Base-by-base conservation (phyloP, 1,284 basidiomycete genomes). In the Microbotryum saponariae region DNA sequence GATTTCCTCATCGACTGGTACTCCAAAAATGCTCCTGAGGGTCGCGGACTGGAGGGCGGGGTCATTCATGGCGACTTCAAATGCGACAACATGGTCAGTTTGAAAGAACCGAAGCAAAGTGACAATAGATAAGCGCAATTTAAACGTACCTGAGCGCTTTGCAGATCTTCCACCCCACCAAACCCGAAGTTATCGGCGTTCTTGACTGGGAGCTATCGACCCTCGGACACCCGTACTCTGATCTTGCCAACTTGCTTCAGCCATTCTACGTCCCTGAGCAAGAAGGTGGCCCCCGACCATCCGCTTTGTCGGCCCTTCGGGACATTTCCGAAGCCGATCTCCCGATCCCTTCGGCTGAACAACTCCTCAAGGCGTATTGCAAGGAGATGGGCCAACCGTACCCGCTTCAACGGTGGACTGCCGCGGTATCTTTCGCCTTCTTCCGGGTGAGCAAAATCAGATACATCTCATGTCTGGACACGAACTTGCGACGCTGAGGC, bases 21-120 rank as follows among this genome's bases (percentile, higher is more conserved):
- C 72, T 77, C 79, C 55, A 74, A 76, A 47, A 81, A 88, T 69
- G 78, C 91, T 57, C 91, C 89, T 0, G 81, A 86, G 70, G 86
- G 88, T 73, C 81, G 79, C 67, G 84, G 66, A 2, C 78, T 84
- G 56, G 82, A 88, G 45, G 71, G 72, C 10, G 73, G 77, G 6
- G 84, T 94, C 66, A 89, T 96, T 5, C 93, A 97, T 73, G 93
- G 94, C 25, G 93, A 97, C 76, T 97, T 91, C 75, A 98, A 98
- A 77, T 81, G 96, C 25, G 93, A 98, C 76, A 98, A 97, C 74
- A 75, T 97, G 55, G 72, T 73, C 1, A 6, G 70, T 70, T 47
- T n/a, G 47, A 31, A 31, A 31, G 31, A 31, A 21, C 18, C 23
- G 45, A 46, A 14, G 25, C 6, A 14, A 10, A 3, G 9, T 20